A percentile compares a stretch with the other conserved stretches of the same genome.
Evolutionary conservation across 202 grass and related monocot genomes (phyloP).

Genomic region (Zoysia matrella): DNA sequence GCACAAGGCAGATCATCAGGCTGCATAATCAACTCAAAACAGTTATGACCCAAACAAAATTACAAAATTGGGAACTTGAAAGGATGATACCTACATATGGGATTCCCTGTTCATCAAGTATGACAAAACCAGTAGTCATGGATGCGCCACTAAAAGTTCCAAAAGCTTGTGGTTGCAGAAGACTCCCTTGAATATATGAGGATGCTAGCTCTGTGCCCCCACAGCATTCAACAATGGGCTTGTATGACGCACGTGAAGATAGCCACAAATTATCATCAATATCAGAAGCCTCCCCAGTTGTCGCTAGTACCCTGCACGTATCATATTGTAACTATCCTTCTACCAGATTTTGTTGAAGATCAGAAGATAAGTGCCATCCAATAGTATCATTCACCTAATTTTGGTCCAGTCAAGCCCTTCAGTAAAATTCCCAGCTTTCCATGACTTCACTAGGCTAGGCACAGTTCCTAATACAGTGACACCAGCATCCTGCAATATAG

Average conservation of each 20-base stretch:
- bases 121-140: slow-evolving; percentile 84
- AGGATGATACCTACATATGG: slow-evolving; percentile 72
- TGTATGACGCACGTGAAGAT: slow-evolving; percentile 72
- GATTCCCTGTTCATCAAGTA: slow-evolving; percentile 83
- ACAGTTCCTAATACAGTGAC: slow-evolving; percentile 83
- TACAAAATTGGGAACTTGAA: slow-evolving; percentile 24
- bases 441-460: slow-evolving; percentile 87
- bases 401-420: slow-evolving; percentile 87
- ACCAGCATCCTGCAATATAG: slow-evolving; percentile 76
- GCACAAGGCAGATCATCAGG: slow-evolving; percentile 84
- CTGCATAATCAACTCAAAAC: slow-evolving; percentile 49
- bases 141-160: slow-evolving; percentile 79
- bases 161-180: slow-evolving; percentile 82
- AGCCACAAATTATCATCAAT: slow-evolving; percentile 94
- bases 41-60: slow-evolving; percentile 26
- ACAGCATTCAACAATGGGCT: slow-evolving; percentile 92
- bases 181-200: slow-evolving; percentile 80
- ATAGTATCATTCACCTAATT: slow-evolving; percentile 62
- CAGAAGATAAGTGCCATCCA: background rate
- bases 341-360: slow-evolving; percentile 8
- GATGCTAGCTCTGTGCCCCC: slow-evolving; percentile 88
- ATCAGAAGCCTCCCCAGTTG: slow-evolving; percentile 93
- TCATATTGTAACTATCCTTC: slow-evolving; percentile 23
- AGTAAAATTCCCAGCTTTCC: slow-evolving; percentile 79
- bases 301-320: slow-evolving; percentile 63